A percentile compares a stretch with the other conserved stretches of the same genome.
Evolutionary conservation across 1,284 basidiomycete species (phyloP).

Genomic region (Marasmius fiardii): DNA sequence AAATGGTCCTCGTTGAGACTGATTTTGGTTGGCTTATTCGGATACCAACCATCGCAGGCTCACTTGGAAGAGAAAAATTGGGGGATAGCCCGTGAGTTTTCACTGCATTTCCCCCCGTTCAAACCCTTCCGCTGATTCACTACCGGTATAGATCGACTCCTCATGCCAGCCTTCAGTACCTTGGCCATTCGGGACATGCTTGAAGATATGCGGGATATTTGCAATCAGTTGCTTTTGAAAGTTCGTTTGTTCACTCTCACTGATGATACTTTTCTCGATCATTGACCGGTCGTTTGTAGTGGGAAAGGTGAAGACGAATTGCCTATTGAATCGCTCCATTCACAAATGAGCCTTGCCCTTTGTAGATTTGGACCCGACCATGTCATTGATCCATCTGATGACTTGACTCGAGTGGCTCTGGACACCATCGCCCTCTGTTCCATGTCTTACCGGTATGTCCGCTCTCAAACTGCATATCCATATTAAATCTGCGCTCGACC

Average conservation of each 20-base stretch:
- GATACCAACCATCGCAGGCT: constrained; percentile 23
- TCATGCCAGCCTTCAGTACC: constrained; percentile 50
- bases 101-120: background rate
- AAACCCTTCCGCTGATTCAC: background rate
- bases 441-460: constrained; percentile 37
- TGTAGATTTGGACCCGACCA: constrained; percentile 38
- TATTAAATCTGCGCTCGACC: background rate
- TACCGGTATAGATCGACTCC: constrained; percentile 39
- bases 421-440: constrained; percentile 43
- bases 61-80: constrained; percentile 43
- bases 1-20: background rate
- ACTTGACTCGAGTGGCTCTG: constrained; percentile 45
- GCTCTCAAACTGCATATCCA: background rate
- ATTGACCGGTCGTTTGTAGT: constrained; percentile 16
- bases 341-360: background rate
- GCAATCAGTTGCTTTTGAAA: constrained; percentile 43
- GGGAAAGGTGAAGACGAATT: constrained; percentile 36
- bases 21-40: background rate
- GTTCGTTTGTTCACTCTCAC: background rate
- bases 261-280: background rate
- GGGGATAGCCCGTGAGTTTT: constrained; percentile 39
- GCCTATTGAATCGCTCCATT: background rate
- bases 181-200: constrained; percentile 45
- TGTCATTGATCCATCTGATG: constrained; percentile 39
- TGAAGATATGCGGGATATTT: constrained; percentile 46